Percentiles rank a stretch among this genome's conserved stretches.
phyloP scores from a whole-genome alignment of 805 yeast species.

The Zygotorulaspora chibaensis region DNA sequence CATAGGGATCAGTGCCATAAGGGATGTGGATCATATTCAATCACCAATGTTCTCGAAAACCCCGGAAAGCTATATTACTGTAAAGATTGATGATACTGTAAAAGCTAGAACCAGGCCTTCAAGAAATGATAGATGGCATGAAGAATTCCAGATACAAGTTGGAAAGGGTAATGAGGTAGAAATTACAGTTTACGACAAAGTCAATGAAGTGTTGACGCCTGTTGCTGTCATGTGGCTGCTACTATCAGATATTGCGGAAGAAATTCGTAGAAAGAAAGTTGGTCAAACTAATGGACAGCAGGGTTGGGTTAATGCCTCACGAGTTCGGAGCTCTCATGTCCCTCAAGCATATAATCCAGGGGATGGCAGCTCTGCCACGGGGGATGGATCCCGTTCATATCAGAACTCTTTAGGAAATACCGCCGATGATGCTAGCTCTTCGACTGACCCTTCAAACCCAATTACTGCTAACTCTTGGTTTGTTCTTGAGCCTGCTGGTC shows the following conservation, averaged over 20 bases:
- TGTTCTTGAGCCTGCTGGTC: slow-evolving; percentile 91
- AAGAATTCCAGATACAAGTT: slow-evolving; percentile 72
- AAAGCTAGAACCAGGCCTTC: slow-evolving; percentile 71
- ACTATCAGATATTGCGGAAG: slow-evolving; percentile 89
- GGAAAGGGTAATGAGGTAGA: slow-evolving; percentile 93
- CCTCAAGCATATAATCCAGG: slow-evolving; percentile 17
- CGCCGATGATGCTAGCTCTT: background rate
- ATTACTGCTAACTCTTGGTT: slow-evolving; percentile 76
- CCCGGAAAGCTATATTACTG: slow-evolving; percentile 71
- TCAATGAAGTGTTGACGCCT: slow-evolving; percentile 64
- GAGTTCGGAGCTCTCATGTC: slow-evolving; percentile 33
- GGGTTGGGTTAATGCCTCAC: slow-evolving; percentile 87
- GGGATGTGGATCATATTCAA: slow-evolving; percentile 91
- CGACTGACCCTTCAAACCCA: slow-evolving; percentile 9
- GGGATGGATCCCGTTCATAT: slow-evolving; percentile 4
- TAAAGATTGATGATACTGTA: slow-evolving; percentile 86
- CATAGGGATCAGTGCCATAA: slow-evolving; percentile 67
- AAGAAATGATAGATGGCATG: slow-evolving; percentile 76
- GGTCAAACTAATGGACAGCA: slow-evolving; percentile 63
- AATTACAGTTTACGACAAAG: slow-evolving; percentile 77
- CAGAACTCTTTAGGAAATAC: slow-evolving; percentile 1
- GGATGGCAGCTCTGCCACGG: slow-evolving; percentile 18
- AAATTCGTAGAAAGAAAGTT: slow-evolving; percentile 83
- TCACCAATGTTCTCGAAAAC: slow-evolving; percentile 72
- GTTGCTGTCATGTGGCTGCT: slow-evolving; percentile 92